Evolutionary conservation across 2,329 filamentous ascomycete genomes (phyloP), one percentile per base, ranked within the genome.

Genomic region (Fusarium tanahbumbuense): DNA sequence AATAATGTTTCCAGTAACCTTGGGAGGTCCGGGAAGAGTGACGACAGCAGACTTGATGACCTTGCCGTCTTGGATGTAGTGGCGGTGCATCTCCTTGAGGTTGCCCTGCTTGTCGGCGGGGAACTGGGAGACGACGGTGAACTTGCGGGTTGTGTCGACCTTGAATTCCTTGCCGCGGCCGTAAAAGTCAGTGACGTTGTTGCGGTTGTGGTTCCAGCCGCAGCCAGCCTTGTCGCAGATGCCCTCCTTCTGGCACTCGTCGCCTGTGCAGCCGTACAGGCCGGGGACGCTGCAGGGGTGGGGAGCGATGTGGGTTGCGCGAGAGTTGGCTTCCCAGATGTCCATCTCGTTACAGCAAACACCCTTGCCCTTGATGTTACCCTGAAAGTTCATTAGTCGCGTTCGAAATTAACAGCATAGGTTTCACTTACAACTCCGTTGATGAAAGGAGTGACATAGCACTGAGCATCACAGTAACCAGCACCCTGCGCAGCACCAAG

Each of bases 391-490:
- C n/a, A 45, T 70, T 3, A 73, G 64, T 44, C 8, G 1, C 8
- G 8, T 4, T 1, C 10, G 15, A 4, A 28, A 28, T 28, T 6
- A 30, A 15, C 12, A 13, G 28, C 13, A 30, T 30, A 2, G 15
- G 28, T 2, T 30, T 30, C 28, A 30, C 78, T 73, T 75, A 84
- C 84, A 68, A 82, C 73, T 32, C 85, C 85, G 63, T 83, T 83
- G 71, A 87, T 86, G 67, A 87, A 87, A 0, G 78, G 77, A 1
- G 76, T 76, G 55, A 86, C 86, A 41, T 81, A 83, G 74, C 87
- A 89, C 76, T 89, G 87, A 2, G 87, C 84, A 73, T 89, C 87
- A 56, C 89, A 91, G 79, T 91, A 91, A 7, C 89, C 89, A 3
- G 86, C 88, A 42, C 89, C 89, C 64, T 88, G 88, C 55, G 83